Conservation (phyloP, 345 rosid genomes). For the Lepidium aucheri region DNA sequence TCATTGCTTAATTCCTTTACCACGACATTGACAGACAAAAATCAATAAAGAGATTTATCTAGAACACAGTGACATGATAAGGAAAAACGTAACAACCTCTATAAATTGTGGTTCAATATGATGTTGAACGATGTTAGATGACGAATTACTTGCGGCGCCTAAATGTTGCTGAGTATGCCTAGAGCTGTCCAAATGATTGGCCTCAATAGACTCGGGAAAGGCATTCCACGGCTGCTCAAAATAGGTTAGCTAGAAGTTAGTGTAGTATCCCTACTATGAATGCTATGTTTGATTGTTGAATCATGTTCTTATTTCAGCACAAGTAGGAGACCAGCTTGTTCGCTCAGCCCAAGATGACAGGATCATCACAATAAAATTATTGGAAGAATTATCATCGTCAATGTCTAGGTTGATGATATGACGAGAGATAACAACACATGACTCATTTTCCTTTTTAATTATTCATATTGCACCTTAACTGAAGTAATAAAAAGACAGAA, state of each 20-base stretch:
- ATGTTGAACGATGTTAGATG: conserved; percentile 32
- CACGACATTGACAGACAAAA: conserved; percentile 16
- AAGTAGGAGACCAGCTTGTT: conserved; percentile 6
- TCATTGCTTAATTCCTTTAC: conserved; percentile 32
- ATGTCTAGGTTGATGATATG: conserved; percentile 3
- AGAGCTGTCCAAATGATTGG: conserved; percentile 29
- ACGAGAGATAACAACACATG: not conserved
- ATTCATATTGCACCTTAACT: not conserved
- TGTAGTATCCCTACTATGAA: not conserved
- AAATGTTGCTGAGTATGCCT: conserved; percentile 28
- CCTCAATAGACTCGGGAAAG: conserved; percentile 38
- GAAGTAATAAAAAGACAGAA: not conserved
- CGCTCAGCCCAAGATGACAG: not conserved
- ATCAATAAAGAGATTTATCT: conserved; percentile 6
- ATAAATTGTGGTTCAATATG: conserved; percentile 30
- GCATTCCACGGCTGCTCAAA: conserved; percentile 75
- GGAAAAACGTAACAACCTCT: conserved; percentile 35
- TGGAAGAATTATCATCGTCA: not conserved
- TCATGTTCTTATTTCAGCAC: conserved; percentile 5
- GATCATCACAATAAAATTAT: not conserved
- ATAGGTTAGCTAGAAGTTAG: conserved; percentile 7
- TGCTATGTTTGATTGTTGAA: not conserved
- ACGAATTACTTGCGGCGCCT: conserved; percentile 26
- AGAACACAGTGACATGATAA: not conserved
- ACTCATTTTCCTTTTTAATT: not conserved